These are phyloP conservation scores for Suhomyces sp. DNA, from an alignment of 805 yeast species.

Conservation along the genomic window DNA sequence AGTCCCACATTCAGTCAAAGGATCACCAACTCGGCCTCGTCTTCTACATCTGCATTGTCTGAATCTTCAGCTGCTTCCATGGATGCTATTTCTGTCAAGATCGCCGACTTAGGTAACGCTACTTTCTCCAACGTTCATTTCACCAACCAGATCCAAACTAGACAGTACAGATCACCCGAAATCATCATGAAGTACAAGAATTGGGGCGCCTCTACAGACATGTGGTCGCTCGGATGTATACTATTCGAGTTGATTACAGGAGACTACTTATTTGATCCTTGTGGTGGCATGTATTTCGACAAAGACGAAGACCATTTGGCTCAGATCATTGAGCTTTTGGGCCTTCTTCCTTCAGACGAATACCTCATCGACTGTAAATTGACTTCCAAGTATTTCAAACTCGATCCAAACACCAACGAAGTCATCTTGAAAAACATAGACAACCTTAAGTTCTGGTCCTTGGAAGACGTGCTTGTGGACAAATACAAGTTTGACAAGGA, in stretches of 20 bases:
- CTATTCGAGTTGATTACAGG: constrained; percentile 60
- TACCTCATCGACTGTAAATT: constrained; percentile 40
- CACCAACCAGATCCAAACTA: constrained; percentile 85
- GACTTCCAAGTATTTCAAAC: constrained; percentile 41
- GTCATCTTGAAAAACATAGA: constrained; percentile 44
- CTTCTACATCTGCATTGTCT: background rate
- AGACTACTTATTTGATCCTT: constrained; percentile 62
- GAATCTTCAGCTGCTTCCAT: background rate
- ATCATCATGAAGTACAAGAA: constrained; percentile 29
- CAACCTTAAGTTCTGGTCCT: constrained; percentile 50
- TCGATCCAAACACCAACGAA: constrained; percentile 17
- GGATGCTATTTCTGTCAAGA: constrained; percentile 46
- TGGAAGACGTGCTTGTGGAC: constrained; percentile 46
- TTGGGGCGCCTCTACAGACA: constrained; percentile 64
- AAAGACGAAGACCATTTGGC: constrained; percentile 65
- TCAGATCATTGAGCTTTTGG: constrained; percentile 55
- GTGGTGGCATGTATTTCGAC: constrained; percentile 42
- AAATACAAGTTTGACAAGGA: constrained; percentile 44
- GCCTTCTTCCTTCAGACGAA: constrained; percentile 38
- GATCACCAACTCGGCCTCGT: background rate
- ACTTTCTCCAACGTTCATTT: constrained; percentile 79
- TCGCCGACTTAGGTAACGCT: constrained; percentile 93
- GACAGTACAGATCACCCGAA: constrained; percentile 93
- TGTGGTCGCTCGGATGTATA: constrained; percentile 60
- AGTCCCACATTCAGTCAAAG: background rate